These are phyloP conservation scores for Suillus cothurnatus DNA, from an alignment of 768 basidiomycete species.

Conservation along the genomic window DNA sequence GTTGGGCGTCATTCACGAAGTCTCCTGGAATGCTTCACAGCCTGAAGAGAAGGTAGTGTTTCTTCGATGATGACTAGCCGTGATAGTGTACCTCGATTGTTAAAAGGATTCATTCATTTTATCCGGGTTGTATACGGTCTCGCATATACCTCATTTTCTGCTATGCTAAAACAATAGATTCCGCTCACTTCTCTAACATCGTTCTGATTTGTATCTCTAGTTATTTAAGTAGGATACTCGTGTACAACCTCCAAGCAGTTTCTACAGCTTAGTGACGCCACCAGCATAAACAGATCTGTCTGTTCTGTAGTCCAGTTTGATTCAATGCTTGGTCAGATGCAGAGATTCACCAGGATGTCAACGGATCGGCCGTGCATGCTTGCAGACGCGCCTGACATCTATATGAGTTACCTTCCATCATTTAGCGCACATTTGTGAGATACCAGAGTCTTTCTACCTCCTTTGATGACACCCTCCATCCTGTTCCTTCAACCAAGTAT, in stretches of 20 bases:
- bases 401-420: slow-evolving; percentile 26
- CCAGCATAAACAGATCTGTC: background rate
- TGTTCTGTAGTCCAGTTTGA: background rate
- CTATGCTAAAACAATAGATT: background rate
- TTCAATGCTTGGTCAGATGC: background rate
- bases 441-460: slow-evolving; percentile 15
- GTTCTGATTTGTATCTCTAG: background rate
- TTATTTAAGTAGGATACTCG: background rate
- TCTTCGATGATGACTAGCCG: background rate
- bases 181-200: background rate
- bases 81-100: background rate
- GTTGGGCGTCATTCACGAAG: slow-evolving; percentile 21
- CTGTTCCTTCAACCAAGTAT: too few species aligned
- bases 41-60: background rate
- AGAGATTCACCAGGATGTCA: background rate
- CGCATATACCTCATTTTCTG: background rate
- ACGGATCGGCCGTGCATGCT: background rate
- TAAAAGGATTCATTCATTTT: background rate
- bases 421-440: slow-evolving; percentile 29
- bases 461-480: too few species aligned
- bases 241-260: background rate
- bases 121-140: background rate
- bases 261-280: background rate
- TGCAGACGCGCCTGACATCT: slow-evolving; percentile 22
- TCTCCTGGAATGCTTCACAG: slow-evolving; percentile 16